Percentiles rank a stretch among this genome's conserved stretches.
These are phyloP conservation scores for Boletus holoroseus DNA, from an alignment of 1,284 basidiomycete genomes.

Conservation along the genomic window DNA sequence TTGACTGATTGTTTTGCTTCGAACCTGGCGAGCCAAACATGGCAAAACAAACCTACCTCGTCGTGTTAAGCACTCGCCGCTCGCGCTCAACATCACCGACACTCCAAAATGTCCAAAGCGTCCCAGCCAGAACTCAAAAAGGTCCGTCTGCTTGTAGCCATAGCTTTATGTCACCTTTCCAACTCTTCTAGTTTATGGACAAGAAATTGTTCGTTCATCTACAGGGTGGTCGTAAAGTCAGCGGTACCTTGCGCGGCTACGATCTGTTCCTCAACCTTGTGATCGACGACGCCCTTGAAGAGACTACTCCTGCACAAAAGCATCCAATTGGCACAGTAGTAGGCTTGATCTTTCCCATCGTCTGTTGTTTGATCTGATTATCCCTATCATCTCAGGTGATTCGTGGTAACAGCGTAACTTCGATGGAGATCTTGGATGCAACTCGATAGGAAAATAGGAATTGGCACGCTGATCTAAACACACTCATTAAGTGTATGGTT, in stretches of 20 bases:
- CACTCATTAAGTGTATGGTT: conserved; percentile 10
- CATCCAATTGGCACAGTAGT: conserved; percentile 88
- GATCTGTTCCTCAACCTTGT: conserved; percentile 99
- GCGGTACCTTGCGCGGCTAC: conserved; percentile 93
- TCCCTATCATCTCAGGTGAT: conserved; percentile 63
- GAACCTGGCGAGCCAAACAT: conserved; percentile 26
- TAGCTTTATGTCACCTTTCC: conserved; percentile 6
- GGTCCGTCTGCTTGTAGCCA: conserved; percentile 40
- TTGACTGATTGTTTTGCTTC: neutral
- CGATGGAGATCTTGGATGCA: conserved; percentile 79
- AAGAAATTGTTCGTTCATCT: conserved; percentile 93
- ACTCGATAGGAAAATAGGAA: conserved; percentile 36
- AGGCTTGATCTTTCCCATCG: conserved; percentile 34
- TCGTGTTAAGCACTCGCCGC: neutral
- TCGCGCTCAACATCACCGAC: conserved; percentile 20
- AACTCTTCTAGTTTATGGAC: conserved; percentile 84
- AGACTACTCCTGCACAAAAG: conserved; percentile 85
- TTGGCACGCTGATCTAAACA: neutral
- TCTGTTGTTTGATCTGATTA: conserved; percentile 9
- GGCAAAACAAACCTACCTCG: conserved; percentile 27
- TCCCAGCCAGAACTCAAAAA: conserved; percentile 93
- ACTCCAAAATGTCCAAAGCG: conserved; percentile 72
- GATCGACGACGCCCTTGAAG: conserved; percentile 92
- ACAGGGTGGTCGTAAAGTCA: conserved; percentile 94
- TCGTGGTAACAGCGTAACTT: conserved; percentile 90